Evolutionary conservation across 2,329 filamentous ascomycete genomes (phyloP).

Genomic region (Phyllosticta paracitricarpa): DNA sequence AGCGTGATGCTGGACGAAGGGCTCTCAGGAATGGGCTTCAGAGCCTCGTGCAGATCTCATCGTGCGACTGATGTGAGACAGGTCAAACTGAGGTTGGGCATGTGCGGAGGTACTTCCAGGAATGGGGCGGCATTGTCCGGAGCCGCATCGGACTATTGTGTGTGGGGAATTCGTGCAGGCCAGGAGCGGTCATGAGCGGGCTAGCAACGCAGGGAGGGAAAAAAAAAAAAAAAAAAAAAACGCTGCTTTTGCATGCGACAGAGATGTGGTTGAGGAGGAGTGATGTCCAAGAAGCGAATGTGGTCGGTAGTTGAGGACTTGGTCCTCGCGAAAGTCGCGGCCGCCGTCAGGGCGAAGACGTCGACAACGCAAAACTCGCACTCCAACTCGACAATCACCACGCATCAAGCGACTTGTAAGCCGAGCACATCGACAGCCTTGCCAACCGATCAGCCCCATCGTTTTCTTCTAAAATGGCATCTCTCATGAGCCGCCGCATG

Average conservation of each 20-base stretch:
- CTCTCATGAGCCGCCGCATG: conserved; percentile 8
- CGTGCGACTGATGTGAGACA: not conserved
- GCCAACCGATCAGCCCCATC: not conserved
- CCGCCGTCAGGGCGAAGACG: not conserved
- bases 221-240: too few species aligned
- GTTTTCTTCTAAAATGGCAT: not conserved
- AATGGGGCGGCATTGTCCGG: not conserved
- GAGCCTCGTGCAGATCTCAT: not conserved
- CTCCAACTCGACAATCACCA: not conserved
- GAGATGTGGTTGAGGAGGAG: not conserved
- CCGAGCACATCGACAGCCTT: not conserved
- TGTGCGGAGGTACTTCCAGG: not conserved
- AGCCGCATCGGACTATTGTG: not conserved
- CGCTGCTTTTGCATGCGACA: not conserved
- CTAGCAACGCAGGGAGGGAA: not conserved
- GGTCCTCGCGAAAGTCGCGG: not conserved
- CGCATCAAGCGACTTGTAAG: not conserved
- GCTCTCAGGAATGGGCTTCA: not conserved
- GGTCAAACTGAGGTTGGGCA: not conserved
- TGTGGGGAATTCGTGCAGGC: not conserved
- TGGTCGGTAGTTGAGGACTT: not conserved
- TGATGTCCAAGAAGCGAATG: not conserved
- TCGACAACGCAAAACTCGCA: conserved; percentile 1
- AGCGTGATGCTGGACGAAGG: not conserved
- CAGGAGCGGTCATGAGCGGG: not conserved